phyloP scores from a whole-genome alignment of 2,329 filamentous ascomycete genomes.

The Diaporthe vaccinii region DNA sequence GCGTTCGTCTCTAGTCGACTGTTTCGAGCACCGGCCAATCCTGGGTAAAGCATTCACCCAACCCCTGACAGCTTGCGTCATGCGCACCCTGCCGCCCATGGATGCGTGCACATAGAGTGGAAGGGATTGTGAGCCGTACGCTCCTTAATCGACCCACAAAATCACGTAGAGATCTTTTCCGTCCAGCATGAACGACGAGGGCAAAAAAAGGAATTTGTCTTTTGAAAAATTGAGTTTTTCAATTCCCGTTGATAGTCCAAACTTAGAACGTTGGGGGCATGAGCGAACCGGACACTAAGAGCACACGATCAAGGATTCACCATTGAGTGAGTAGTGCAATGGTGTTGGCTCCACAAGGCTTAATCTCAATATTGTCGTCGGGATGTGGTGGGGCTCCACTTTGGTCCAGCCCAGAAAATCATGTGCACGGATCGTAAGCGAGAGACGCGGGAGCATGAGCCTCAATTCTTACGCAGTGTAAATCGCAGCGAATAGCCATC shows the following conservation, averaged over 20 bases:
- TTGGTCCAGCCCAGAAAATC: constrained; percentile 5
- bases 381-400: constrained; percentile 5
- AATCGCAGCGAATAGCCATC: constrained; percentile 1
- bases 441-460: constrained; percentile 11
- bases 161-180: background rate
- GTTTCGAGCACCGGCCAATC: constrained; percentile 20
- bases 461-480: constrained; percentile 27
- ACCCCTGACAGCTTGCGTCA: constrained; percentile 16
- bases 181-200: background rate
- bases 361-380: background rate
- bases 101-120: background rate
- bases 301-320: background rate
- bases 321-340: background rate
- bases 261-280: background rate
- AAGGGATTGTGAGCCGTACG: background rate
- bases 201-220: background rate
- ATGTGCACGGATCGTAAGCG: constrained; percentile 20
- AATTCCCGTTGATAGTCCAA: background rate
- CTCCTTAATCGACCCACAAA: background rate
- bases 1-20: background rate
- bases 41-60: background rate
- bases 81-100: background rate
- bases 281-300: background rate
- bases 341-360: background rate
- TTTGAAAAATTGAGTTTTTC: too few species aligned